These are phyloP conservation scores for Macaranga tanarius DNA, from an alignment of 441 rosid genomes.

Conservation along the genomic window DNA sequence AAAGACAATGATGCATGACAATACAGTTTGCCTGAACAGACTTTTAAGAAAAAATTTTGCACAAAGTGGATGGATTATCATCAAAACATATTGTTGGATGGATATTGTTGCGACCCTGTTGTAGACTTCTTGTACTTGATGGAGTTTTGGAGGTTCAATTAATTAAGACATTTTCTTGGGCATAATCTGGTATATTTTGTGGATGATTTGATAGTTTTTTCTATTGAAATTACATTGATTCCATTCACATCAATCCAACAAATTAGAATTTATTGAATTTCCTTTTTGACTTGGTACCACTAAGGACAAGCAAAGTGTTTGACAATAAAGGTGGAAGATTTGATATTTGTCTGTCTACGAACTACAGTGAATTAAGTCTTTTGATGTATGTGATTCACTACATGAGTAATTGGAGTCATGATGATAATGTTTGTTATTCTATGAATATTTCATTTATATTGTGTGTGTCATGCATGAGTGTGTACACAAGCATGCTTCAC, in stretches of 20 bases:
- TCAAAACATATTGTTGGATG: not conserved
- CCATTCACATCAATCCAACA: constrained; percentile 6
- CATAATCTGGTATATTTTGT: not conserved
- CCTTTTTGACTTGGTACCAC: not conserved
- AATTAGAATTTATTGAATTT: constrained; percentile 1
- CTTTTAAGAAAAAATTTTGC: not conserved
- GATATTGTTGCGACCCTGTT: not conserved
- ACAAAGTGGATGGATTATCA: no score
- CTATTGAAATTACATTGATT: not conserved
- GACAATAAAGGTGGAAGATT: not conserved
- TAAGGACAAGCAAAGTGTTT: not conserved
- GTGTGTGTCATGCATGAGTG: not conserved
- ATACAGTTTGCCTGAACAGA: not conserved
- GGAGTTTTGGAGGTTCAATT: not conserved
- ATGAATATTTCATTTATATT: not conserved
- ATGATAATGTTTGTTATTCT: not conserved
- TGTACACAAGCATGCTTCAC: not conserved
- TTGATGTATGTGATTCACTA: not conserved
- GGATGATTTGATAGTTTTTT: not conserved
- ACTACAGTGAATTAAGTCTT: not conserved
- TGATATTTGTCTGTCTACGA: not conserved
- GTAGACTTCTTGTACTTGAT: no score
- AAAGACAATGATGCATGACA: not conserved
- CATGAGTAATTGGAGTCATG: not conserved
- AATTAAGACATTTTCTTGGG: not conserved